These are phyloP conservation scores for Acanthamoeba rhysodes DNA, from an alignment of 208 protist species.

Conservation along the genomic window DNA sequence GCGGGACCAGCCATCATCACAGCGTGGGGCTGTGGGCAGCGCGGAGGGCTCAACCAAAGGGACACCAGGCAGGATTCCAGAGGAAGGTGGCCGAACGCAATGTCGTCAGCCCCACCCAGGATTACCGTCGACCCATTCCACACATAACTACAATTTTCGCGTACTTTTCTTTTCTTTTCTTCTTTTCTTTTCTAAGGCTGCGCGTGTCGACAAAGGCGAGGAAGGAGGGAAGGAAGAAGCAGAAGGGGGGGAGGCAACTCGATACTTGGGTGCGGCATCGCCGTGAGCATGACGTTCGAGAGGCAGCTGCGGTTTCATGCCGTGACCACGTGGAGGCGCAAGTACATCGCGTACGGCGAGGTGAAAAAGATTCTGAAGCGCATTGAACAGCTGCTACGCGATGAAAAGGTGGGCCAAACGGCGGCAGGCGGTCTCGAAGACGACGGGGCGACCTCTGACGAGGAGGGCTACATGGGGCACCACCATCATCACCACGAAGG, in stretches of 20 bases:
- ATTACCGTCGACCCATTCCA: background rate
- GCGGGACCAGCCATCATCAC: background rate
- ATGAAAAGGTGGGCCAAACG: background rate
- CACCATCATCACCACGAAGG: background rate
- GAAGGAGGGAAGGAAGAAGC: background rate
- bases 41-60: background rate
- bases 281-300: slow-evolving; percentile 52
- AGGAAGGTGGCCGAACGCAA: background rate
- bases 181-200: background rate
- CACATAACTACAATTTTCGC: no score
- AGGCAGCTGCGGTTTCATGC: slow-evolving; percentile 44
- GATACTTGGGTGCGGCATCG: no score
- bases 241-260: background rate
- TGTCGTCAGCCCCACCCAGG: no score
- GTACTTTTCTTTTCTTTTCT: background rate
- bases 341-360: slow-evolving; percentile 25
- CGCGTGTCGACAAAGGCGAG: background rate
- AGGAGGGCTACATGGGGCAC: background rate
- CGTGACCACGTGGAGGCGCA: slow-evolving; percentile 36
- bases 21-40: background rate
- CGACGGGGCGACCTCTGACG: background rate
- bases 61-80: background rate
- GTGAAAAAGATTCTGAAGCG: background rate
- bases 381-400: slow-evolving; percentile 7
- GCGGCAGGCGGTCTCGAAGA: background rate